Evolutionary conservation across 148 eudicot species (phyloP).

Genomic region (Euryodendron excelsum): DNA sequence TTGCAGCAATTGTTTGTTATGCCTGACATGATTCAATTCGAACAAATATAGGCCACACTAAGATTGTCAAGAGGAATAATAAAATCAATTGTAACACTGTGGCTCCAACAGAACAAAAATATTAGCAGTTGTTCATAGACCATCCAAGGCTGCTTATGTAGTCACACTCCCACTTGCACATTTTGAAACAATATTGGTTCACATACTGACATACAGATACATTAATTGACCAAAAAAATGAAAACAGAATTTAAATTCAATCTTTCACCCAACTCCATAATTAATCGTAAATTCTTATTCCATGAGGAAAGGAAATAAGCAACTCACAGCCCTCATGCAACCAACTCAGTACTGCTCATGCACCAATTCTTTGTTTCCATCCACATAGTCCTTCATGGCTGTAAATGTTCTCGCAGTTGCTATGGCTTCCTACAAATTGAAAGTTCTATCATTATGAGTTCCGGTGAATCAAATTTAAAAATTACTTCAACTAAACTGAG

Average conservation of each 20-base stretch:
- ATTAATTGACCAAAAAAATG: neutral
- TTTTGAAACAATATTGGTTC: neutral
- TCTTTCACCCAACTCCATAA: neutral
- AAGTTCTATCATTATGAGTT: too few species aligned
- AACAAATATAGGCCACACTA: neutral
- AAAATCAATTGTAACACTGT: neutral
- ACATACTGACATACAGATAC: neutral
- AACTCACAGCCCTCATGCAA: neutral
- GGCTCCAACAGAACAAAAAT: too few species aligned
- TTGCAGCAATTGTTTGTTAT: neutral
- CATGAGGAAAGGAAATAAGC: neutral
- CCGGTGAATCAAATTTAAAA: too few species aligned
- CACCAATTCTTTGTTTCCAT: too few species aligned
- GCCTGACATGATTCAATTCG: neutral
- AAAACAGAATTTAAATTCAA: neutral
- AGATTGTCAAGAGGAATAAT: neutral
- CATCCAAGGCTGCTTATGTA: too few species aligned
- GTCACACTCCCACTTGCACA: too few species aligned
- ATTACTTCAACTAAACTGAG: too few species aligned
- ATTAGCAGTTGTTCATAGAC: too few species aligned
- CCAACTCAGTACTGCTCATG: too few species aligned
- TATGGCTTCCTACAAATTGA: too few species aligned
- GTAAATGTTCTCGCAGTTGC: too few species aligned
- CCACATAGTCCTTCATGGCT: too few species aligned
- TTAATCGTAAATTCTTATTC: neutral